Conservation (phyloP, 768 basidiomycete genomes). For the Hortiboletus campestris region DNA sequence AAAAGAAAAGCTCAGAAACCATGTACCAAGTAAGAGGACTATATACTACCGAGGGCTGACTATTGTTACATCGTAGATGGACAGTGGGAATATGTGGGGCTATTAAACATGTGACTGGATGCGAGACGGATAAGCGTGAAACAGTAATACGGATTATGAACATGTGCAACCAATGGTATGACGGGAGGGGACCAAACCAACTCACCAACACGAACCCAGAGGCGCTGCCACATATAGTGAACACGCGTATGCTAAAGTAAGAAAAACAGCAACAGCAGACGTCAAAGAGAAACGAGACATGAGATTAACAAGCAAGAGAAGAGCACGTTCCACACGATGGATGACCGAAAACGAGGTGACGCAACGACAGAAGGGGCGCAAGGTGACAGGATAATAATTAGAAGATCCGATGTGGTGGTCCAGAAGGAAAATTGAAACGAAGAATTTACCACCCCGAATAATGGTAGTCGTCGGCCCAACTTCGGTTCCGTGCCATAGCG, state of each 20-base stretch:
- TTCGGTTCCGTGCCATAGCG: slow-evolving; percentile 59
- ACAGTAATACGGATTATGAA: slow-evolving; percentile 10
- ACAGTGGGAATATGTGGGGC: slow-evolving; percentile 28
- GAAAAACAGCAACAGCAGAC: slow-evolving; percentile 9
- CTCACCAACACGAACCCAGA: slow-evolving; percentile 11
- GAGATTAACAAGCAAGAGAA: slow-evolving; percentile 18
- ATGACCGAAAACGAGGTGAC: slow-evolving; percentile 16
- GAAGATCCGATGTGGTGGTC: slow-evolving; percentile 17
- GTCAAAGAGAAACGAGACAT: slow-evolving; percentile 7
- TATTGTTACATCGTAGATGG: slow-evolving; percentile 35
- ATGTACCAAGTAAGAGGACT: slow-evolving; percentile 22
- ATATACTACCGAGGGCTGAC: slow-evolving; percentile 31
- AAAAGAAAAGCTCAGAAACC: not conserved
- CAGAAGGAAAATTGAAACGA: not conserved
- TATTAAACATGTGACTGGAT: slow-evolving; percentile 25
- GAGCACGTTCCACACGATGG: slow-evolving; percentile 20
- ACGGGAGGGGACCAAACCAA: slow-evolving; percentile 12
- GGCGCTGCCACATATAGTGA: slow-evolving; percentile 7
- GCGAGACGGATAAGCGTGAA: slow-evolving; percentile 10
- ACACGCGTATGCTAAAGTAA: slow-evolving; percentile 18
- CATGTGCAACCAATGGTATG: slow-evolving; percentile 20
- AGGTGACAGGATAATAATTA: slow-evolving; percentile 26
- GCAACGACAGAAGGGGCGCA: slow-evolving; percentile 19
- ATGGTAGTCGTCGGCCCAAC: slow-evolving; percentile 71
- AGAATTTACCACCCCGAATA: slow-evolving; percentile 54